Percentiles rank a stretch among this genome's conserved stretches.
Conservation (phyloP, 768 basidiomycete genomes). For the Russula vinacea region DNA sequence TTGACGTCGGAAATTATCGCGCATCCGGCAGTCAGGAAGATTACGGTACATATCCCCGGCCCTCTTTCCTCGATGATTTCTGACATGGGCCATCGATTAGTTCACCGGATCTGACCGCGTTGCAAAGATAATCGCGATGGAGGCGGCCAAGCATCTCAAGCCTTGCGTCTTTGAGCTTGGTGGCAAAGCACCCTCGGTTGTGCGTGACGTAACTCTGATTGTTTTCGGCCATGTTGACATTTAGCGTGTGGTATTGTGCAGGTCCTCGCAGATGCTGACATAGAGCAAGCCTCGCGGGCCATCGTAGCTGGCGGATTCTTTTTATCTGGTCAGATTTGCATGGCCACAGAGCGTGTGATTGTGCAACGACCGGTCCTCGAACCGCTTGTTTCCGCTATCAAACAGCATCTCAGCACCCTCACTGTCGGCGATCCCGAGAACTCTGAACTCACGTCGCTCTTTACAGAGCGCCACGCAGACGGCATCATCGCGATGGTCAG, state of each 20-base stretch:
- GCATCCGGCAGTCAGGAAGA: constrained; percentile 49
- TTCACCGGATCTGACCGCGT: constrained; percentile 58
- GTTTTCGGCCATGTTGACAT: neutral
- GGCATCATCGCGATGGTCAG: constrained; percentile 44
- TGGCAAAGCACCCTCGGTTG: constrained; percentile 53
- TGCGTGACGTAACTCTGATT: constrained; percentile 33
- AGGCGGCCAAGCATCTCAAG: constrained; percentile 55
- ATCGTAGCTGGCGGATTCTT: constrained; percentile 46
- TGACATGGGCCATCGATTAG: constrained; percentile 33
- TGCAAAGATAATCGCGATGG: constrained; percentile 50
- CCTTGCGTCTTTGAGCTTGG: constrained; percentile 56
- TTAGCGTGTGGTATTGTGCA: constrained; percentile 23
- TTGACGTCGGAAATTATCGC: constrained; percentile 53
- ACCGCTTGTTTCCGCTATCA: constrained; percentile 40
- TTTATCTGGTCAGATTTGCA: constrained; percentile 54
- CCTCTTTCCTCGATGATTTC: neutral
- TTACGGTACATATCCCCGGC: constrained; percentile 43
- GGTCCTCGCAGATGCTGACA: constrained; percentile 53
- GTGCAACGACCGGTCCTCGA: constrained; percentile 45
- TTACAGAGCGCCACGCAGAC: constrained; percentile 45
- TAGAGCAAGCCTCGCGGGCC: constrained; percentile 50
- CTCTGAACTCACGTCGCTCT: constrained; percentile 41
- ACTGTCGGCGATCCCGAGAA: constrained; percentile 40
- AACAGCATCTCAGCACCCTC: constrained; percentile 36
- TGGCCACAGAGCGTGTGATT: constrained; percentile 57